These are phyloP conservation scores for Boletellus emodensis DNA, from an alignment of 768 basidiomycete genomes.

Conservation along the genomic window DNA sequence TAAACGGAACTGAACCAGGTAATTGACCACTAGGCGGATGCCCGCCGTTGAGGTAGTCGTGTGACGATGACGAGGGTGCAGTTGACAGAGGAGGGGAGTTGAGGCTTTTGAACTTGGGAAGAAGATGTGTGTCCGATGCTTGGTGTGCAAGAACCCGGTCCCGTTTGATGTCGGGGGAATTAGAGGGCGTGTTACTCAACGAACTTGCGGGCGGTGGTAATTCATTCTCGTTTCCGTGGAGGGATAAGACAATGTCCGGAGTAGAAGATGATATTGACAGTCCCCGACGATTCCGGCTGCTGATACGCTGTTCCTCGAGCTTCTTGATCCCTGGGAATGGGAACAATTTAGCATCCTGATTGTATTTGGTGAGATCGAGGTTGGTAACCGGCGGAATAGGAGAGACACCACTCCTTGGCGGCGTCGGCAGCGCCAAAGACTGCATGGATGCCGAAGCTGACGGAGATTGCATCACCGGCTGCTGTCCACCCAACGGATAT, in stretches of 20 bases:
- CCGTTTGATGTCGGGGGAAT: slow-evolving; percentile 47
- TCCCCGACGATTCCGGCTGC: slow-evolving; percentile 51
- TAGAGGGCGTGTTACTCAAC: slow-evolving; percentile 47
- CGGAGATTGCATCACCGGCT: slow-evolving; percentile 54
- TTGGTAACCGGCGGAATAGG: slow-evolving; percentile 76
- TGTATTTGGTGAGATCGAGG: slow-evolving; percentile 69
- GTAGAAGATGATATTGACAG: slow-evolving; percentile 47
- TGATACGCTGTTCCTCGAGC: slow-evolving; percentile 64
- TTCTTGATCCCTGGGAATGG: slow-evolving; percentile 86
- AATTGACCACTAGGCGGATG: slow-evolving; percentile 30
- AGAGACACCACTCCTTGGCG: slow-evolving; percentile 57
- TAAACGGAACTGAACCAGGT: slow-evolving; percentile 34
- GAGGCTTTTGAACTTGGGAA: slow-evolving; percentile 46
- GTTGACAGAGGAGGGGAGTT: slow-evolving; percentile 40
- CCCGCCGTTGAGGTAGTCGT: slow-evolving; percentile 46
- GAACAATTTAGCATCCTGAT: slow-evolving; percentile 67
- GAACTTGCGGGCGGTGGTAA: slow-evolving; percentile 43
- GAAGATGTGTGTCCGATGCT: slow-evolving; percentile 62
- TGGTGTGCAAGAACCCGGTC: slow-evolving; percentile 67
- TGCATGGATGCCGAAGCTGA: slow-evolving; percentile 63
- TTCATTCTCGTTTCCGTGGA: slow-evolving; percentile 43
- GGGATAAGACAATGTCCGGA: slow-evolving; percentile 44
- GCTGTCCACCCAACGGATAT: slow-evolving; percentile 46
- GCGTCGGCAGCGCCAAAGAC: slow-evolving; percentile 54
- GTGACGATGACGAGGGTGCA: slow-evolving; percentile 44